These are phyloP conservation scores for Axilococcus clingmanii DNA, from an alignment of 139 green algal genomes.

Conservation along the genomic window DNA sequence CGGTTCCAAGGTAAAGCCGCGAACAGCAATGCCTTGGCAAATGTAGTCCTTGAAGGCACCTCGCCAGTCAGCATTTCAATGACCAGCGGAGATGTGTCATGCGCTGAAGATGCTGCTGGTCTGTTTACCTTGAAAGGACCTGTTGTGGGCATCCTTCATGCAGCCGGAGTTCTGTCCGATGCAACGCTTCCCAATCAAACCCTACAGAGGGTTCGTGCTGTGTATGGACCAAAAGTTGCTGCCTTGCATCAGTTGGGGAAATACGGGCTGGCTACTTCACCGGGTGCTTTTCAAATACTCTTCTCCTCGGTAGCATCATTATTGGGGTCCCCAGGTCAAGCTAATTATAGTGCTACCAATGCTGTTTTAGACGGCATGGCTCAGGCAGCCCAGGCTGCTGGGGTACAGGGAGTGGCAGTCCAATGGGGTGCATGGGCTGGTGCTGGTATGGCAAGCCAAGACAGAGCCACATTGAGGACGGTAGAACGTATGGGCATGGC, in stretches of 20 bases:
- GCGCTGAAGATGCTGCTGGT: constrained; percentile 14
- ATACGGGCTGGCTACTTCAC: too few relatives aligned
- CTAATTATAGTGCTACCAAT: constrained; percentile 64
- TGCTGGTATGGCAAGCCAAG: constrained; percentile 38
- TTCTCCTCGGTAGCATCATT: constrained; percentile 64
- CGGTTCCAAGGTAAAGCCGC: constrained; percentile 26
- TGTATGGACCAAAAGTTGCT: constrained; percentile 40
- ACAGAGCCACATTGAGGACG: constrained; percentile 18
- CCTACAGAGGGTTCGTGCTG: constrained; percentile 12
- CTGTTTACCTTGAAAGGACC: constrained; percentile 46
- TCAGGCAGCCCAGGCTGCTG: background rate
- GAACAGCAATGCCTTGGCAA: constrained; percentile 1
- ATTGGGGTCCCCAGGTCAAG: constrained; percentile 63
- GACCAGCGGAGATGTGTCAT: constrained; percentile 19
- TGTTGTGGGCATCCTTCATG: constrained; percentile 38
- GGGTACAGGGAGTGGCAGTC: constrained; percentile 12
- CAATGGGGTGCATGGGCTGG: constrained; percentile 47
- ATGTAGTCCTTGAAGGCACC: background rate
- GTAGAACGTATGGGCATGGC: constrained; percentile 65
- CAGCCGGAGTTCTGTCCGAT: constrained; percentile 58
- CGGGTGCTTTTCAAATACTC: too few relatives aligned
- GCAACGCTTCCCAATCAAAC: constrained; percentile 45
- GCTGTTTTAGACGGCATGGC: constrained; percentile 37
- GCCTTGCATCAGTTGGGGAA: constrained; percentile 6
- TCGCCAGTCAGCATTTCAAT: constrained; percentile 5